These are phyloP conservation scores for Trifolium subterraneum DNA, from an alignment of 306 rosid genomes.

Conservation along the genomic window DNA sequence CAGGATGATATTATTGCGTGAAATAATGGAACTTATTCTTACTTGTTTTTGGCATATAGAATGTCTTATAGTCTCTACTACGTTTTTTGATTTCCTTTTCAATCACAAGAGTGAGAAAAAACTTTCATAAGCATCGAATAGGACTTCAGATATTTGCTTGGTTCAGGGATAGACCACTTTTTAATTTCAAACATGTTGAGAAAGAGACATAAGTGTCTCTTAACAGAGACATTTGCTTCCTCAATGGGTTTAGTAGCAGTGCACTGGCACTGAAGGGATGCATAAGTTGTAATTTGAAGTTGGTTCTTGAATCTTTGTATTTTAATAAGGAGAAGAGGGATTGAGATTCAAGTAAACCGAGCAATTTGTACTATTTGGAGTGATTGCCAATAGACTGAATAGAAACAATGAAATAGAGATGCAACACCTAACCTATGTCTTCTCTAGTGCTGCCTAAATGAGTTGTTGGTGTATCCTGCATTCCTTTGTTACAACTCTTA, in stretches of 20 bases:
- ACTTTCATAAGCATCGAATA: neutral
- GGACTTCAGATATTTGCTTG: neutral
- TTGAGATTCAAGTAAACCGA: neutral
- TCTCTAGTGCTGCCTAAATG: neutral
- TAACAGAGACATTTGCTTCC: neutral
- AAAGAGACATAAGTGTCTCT: neutral
- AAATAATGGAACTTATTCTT: neutral
- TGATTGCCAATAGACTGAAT: neutral
- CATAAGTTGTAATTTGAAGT: neutral
- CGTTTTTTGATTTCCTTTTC: conserved; percentile 8
- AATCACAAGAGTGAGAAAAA: neutral
- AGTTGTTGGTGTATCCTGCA: too few relatives aligned
- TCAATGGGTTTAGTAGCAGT: neutral
- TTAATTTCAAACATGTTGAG: neutral
- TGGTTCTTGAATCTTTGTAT: neutral
- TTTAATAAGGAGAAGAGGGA: neutral
- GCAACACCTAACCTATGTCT: too few relatives aligned
- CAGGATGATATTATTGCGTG: neutral
- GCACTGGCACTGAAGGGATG: neutral
- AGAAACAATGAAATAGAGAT: neutral
- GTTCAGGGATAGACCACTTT: too few relatives aligned
- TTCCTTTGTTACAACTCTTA: too few relatives aligned
- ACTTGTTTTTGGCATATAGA: neutral
- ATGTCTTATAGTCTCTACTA: conserved; percentile 2
- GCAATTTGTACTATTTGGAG: neutral